These are phyloP conservation scores for Tuber umbilicatum DNA, from an alignment of 495 filamentous ascomycete genomes.

Conservation along the genomic window DNA sequence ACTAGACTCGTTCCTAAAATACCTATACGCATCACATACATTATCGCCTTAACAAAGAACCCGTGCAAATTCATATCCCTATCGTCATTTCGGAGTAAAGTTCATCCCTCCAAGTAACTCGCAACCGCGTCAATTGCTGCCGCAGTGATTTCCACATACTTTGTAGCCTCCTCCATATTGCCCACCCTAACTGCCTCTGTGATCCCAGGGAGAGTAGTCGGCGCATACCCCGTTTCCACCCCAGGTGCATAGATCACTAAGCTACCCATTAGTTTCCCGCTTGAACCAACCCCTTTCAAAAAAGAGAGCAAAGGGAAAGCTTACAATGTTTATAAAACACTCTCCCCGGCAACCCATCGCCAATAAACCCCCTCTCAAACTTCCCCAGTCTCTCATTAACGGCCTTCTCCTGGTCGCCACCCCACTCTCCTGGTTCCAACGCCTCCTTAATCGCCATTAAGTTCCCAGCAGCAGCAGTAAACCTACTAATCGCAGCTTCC, in stretches of 20 bases:
- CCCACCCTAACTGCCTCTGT: constrained; percentile 38
- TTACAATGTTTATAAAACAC: constrained; percentile 43
- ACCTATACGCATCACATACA: background rate
- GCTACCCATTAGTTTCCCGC: background rate
- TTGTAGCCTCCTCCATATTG: constrained; percentile 28
- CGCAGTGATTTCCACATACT: constrained; percentile 42
- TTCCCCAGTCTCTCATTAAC: constrained; percentile 40
- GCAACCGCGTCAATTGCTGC: constrained; percentile 23
- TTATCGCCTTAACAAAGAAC: background rate
- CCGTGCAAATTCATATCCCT: background rate
- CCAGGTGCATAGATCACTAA: constrained; percentile 33
- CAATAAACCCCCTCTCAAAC: constrained; percentile 41
- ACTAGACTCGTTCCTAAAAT: background rate
- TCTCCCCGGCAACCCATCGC: constrained; percentile 39
- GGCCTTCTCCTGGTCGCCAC: constrained; percentile 17
- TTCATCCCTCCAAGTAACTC: background rate
- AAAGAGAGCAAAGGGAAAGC: constrained; percentile 12
- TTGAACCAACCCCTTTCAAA: background rate
- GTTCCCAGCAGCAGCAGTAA: background rate
- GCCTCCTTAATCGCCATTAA: constrained; percentile 10
- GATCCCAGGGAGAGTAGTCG: constrained; percentile 41
- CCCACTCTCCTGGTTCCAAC: constrained; percentile 14
- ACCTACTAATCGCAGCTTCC: background rate
- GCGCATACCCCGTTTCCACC: constrained; percentile 39
- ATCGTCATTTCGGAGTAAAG: background rate